Evolutionary conservation across 768 basidiomycete genomes (phyloP), one percentile per base, ranked within the genome.

Genomic region (Phanerochaete carnosa): DNA sequence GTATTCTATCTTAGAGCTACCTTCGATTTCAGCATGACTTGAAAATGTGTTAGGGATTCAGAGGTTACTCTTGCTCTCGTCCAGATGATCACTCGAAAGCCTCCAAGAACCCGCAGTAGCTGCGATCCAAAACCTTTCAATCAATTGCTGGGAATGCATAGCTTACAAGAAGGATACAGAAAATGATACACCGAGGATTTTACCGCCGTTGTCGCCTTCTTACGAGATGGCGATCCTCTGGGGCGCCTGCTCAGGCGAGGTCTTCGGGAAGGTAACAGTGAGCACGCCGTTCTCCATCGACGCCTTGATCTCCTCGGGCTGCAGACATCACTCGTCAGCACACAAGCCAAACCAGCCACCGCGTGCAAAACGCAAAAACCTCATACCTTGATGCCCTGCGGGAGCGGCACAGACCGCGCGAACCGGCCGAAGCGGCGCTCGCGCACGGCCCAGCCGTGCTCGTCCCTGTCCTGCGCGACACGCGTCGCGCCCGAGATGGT

Each of bases 401-500:
- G 62, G 6, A 63, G 52, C 28, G 62, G 35, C 6, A 74, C 39
- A 23, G 68, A 64, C 22, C 72, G 62, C 29, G 70, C 66, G 62
- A 72, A 74, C 59, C 62, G 66, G 45, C 73, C 72, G 56, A 61
- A 68, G 28, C 66, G 63, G 28, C 70, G 67, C 65, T 74, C 71
- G 60, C 73, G 73, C 15, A 79, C 70, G 6, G 69, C 64, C 51
- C 70, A 78, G 7, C 74, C 74, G 26, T 62, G 59, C 57, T 72
- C 76, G 2, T 80, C 71, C 35, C 70, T 72, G 28, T 79, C 64
- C 13, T 69, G 55, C 6, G 69, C 66, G 45, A 66, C 50, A 45
- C 70, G 75, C 25, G 66, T 73, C 72, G 86, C 80, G 11, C 83
- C 86, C 2, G 83, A 79, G 51, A 87, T 67, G 49, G 70, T 80